Conservation (phyloP, 2,329 filamentous ascomycete species). For the Ophiocordyceps camponoti-saundersi region DNA sequence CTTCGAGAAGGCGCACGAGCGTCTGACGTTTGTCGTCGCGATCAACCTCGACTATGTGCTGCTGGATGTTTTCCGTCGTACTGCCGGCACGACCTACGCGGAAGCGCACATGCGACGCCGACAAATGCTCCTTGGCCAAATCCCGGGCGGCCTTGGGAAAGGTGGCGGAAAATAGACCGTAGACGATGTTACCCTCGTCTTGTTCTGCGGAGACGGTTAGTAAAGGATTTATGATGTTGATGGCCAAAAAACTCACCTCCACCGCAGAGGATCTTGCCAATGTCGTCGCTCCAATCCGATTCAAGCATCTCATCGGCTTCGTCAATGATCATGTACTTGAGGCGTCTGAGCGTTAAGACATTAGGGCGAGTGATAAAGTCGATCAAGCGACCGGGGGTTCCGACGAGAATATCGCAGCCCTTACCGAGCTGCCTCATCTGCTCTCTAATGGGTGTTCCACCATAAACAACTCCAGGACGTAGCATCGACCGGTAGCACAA, state of each 20-base stretch:
- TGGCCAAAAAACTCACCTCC: slow-evolving; percentile 42
- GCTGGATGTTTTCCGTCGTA: slow-evolving; percentile 66
- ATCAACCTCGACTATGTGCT: slow-evolving; percentile 55
- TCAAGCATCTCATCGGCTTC: slow-evolving; percentile 90
- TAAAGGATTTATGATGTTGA: not conserved
- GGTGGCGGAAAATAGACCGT: slow-evolving; percentile 85
- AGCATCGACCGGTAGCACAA: slow-evolving; percentile 92
- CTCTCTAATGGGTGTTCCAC: slow-evolving; percentile 54
- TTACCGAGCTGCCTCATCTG: slow-evolving; percentile 59
- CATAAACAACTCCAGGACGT: slow-evolving; percentile 78
- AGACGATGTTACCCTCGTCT: slow-evolving; percentile 51
- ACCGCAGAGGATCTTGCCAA: slow-evolving; percentile 61
- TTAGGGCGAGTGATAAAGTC: slow-evolving; percentile 65
- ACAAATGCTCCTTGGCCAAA: slow-evolving; percentile 61
- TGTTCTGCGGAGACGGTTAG: slow-evolving; percentile 33
- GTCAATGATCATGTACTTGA: slow-evolving; percentile 73
- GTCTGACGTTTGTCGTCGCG: slow-evolving; percentile 49
- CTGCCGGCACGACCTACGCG: slow-evolving; percentile 77
- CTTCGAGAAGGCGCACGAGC: slow-evolving; percentile 55
- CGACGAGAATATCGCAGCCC: slow-evolving; percentile 82
- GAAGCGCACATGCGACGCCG: slow-evolving; percentile 59
- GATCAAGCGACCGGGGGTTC: slow-evolving; percentile 68
- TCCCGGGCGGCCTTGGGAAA: slow-evolving; percentile 69
- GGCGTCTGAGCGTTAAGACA: slow-evolving; percentile 53
- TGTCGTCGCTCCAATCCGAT: slow-evolving; percentile 58